Conservation (phyloP, 2,329 filamentous ascomycete species). For the Atkinsonella texensis region DNA sequence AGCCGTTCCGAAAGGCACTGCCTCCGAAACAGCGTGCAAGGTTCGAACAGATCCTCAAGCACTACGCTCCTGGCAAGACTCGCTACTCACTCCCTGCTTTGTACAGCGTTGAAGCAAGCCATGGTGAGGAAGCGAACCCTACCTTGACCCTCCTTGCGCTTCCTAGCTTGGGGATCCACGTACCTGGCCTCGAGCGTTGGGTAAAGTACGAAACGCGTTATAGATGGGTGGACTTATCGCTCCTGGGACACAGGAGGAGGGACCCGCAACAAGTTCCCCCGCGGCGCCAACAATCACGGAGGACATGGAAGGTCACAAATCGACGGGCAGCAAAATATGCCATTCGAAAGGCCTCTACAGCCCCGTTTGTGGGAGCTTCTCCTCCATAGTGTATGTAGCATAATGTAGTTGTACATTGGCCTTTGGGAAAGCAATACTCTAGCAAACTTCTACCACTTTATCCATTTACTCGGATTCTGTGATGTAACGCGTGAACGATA, state of each 20-base stretch:
- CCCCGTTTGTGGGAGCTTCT: background rate
- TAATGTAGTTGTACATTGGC: background rate
- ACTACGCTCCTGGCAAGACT: conserved; percentile 41
- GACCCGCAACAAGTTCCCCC: background rate
- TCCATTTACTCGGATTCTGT: too few species aligned
- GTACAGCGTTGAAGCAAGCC: conserved; percentile 29
- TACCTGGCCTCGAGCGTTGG: conserved; percentile 36
- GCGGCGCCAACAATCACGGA: background rate
- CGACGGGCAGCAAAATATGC: background rate
- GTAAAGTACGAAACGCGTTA: conserved; percentile 38
- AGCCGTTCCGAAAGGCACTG: conserved; percentile 36
- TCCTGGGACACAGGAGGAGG: conserved; percentile 19
- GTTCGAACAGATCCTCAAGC: conserved; percentile 32
- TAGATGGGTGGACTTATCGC: conserved; percentile 31
- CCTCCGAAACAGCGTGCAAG: conserved; percentile 15
- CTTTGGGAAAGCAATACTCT: background rate
- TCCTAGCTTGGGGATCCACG: conserved; percentile 36
- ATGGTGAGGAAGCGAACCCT: conserved; percentile 5
- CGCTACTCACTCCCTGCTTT: conserved; percentile 44
- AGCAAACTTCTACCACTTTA: too few species aligned
- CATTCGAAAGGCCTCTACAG: background rate
- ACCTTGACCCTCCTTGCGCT: conserved; percentile 36
- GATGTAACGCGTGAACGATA: background rate
- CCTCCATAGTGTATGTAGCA: background rate
- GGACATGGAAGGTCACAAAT: background rate